A percentile compares a stretch with the other conserved stretches of the same genome.
phyloP scores from a whole-genome alignment of 192 early-diverging fungal species.

The Lobulomyces angularis region DNA sequence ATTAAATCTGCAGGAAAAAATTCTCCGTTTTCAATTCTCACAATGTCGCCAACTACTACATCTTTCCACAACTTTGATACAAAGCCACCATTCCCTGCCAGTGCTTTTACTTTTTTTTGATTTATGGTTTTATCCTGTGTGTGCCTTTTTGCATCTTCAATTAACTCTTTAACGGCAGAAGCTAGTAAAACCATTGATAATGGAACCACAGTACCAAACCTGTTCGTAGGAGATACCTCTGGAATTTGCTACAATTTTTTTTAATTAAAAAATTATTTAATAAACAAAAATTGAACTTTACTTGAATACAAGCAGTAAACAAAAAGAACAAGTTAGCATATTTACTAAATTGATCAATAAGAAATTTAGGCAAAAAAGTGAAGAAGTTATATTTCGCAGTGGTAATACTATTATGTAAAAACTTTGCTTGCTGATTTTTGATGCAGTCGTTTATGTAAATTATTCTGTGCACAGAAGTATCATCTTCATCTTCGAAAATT shows the following conservation, averaged over 20 bases:
- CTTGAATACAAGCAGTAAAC: conserved; percentile 90
- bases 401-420: conserved; percentile 81
- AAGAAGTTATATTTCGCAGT: conserved; percentile 90
- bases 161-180: conserved; percentile 85
- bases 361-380: conserved; percentile 89
- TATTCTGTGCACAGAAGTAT: conserved; percentile 45
- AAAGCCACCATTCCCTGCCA: conserved; percentile 50
- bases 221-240: conserved; percentile 84
- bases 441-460: conserved; percentile 81
- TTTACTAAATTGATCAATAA: conserved; percentile 95
- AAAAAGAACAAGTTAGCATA: conserved; percentile 99
- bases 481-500: conserved; percentile 19
- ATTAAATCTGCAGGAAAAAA: conserved; percentile 88
- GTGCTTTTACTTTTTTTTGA: too few species aligned
- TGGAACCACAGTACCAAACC: conserved; percentile 73
- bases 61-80: conserved; percentile 65
- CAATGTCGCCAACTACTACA: conserved; percentile 83
- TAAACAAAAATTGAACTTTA: conserved; percentile 14
- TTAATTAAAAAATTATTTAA: too few species aligned
- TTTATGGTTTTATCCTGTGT: too few species aligned
- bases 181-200: conserved; percentile 73
- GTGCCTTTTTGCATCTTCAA: conserved; percentile 63
- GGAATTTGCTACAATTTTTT: conserved; percentile 80
- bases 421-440: conserved; percentile 68
- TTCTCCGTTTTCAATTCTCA: conserved; percentile 75